Conservation (phyloP, 2,329 filamentous ascomycete species). For the Trichoderma brevicompactum region DNA sequence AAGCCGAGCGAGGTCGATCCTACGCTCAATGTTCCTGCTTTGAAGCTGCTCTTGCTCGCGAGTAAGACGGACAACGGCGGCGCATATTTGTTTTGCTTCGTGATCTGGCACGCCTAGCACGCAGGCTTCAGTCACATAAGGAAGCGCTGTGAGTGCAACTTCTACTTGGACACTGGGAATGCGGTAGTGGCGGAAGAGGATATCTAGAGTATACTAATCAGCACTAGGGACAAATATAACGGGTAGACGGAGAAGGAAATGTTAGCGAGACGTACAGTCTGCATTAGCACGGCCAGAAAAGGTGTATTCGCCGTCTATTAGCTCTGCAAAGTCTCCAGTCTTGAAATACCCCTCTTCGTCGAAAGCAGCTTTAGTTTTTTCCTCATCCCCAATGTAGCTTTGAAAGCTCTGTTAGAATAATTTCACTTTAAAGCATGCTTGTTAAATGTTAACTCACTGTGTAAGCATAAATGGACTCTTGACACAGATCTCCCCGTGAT, state of each 20-base stretch:
- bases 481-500: conserved; percentile 33
- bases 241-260: not conserved
- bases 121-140: conserved; percentile 33
- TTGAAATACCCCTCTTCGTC: conserved; percentile 89
- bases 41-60: conserved; percentile 9
- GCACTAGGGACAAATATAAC: not conserved
- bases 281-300: conserved; percentile 32
- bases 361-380: conserved; percentile 76
- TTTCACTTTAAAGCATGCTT: not conserved
- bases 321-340: conserved; percentile 80
- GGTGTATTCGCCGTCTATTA: conserved; percentile 50
- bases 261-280: conserved; percentile 31
- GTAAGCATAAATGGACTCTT: conserved; percentile 32
- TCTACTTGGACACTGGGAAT: conserved; percentile 33
- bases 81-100: conserved; percentile 33
- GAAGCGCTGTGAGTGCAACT: conserved; percentile 29
- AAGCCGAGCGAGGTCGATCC: conserved; percentile 28
- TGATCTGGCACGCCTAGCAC: conserved; percentile 34
- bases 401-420: not conserved
- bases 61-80: conserved; percentile 31
- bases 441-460: conserved; percentile 26
- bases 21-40: not conserved
- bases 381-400: conserved; percentile 53
- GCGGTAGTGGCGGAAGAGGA: conserved; percentile 23
- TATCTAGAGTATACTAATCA: conserved; percentile 27